Conservation (phyloP, 495 filamentous ascomycete species). For the Acidiella bohemica region DNA sequence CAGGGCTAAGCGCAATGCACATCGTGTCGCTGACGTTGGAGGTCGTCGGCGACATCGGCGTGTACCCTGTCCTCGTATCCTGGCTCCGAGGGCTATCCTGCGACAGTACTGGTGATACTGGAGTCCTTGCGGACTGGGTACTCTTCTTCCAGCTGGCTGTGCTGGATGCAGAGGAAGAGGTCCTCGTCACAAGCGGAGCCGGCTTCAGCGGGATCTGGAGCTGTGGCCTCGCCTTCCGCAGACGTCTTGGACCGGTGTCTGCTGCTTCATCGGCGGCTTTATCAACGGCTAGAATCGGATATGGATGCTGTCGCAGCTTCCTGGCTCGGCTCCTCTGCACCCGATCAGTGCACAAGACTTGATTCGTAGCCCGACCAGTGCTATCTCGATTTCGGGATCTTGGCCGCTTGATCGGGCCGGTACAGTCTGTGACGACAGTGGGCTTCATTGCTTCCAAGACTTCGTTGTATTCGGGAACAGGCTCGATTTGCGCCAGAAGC, state of each 20-base stretch:
- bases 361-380: not conserved
- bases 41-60: constrained; percentile 10
- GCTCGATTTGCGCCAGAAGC: constrained; percentile 9
- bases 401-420: constrained; percentile 18
- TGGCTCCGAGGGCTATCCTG: constrained; percentile 4
- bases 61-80: constrained; percentile 15
- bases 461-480: constrained; percentile 2
- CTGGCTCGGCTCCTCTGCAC: constrained; percentile 19
- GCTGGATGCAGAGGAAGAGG: constrained; percentile 17
- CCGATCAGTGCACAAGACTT: constrained; percentile 9
- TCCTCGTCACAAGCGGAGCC: constrained; percentile 9
- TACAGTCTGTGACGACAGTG: constrained; percentile 17
- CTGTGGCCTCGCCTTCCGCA: constrained; percentile 14
- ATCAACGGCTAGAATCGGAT: constrained; percentile 3
- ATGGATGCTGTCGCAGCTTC: constrained; percentile 20
- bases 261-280: not conserved
- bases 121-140: constrained; percentile 8
- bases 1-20: constrained; percentile 16
- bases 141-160: constrained; percentile 15
- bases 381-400: constrained; percentile 5
- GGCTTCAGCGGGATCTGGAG: constrained; percentile 13
- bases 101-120: constrained; percentile 11
- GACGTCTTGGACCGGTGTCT: constrained; percentile 1
- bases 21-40: constrained; percentile 5
- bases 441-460: constrained; percentile 9